Percentiles rank a stretch among this genome's conserved stretches.
These are phyloP conservation scores for Hypoxylon sp. DNA, from an alignment of 2,329 filamentous ascomycete genomes.

Conservation along the genomic window DNA sequence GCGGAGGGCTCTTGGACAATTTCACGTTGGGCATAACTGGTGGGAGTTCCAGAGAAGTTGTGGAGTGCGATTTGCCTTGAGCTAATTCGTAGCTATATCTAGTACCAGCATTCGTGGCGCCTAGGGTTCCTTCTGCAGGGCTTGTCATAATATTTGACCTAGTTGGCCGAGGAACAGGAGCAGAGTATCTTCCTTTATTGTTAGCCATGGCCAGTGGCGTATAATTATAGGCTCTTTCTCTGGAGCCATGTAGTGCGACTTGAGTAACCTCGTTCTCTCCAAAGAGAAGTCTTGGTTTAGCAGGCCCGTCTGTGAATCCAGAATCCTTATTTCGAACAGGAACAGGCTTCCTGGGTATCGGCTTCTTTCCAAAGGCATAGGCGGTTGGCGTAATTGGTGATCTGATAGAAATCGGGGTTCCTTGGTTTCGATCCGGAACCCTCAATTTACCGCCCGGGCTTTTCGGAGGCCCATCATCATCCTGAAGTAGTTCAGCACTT, in stretches of 20 bases:
- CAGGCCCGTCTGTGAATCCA: background rate
- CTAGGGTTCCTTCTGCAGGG: conserved; percentile 47
- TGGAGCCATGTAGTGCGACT: background rate
- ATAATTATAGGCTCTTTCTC: background rate
- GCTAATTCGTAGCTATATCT: conserved; percentile 23
- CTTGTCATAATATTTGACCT: conserved; percentile 52
- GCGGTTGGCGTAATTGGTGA: conserved; percentile 46
- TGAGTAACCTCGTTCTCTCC: conserved; percentile 7
- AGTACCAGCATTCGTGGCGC: conserved; percentile 37
- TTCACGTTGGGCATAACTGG: conserved; percentile 35
- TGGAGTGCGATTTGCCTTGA: conserved; percentile 23
- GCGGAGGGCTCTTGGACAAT: conserved; percentile 56
- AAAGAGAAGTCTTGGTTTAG: conserved; percentile 8
- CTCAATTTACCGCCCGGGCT: conserved; percentile 10
- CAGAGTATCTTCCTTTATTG: conserved; percentile 26
- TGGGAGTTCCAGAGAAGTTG: conserved; percentile 33
- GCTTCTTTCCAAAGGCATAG: conserved; percentile 50
- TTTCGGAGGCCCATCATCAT: conserved; percentile 38
- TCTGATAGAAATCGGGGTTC: conserved; percentile 36
- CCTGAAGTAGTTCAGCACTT: conserved; percentile 56
- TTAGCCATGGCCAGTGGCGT: conserved; percentile 33
- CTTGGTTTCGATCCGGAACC: conserved; percentile 32
- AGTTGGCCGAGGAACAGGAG: conserved; percentile 7
- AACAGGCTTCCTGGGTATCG: conserved; percentile 53
- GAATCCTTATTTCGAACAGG: conserved; percentile 35